These are phyloP conservation scores for Penicillium sp. DNA, from an alignment of 2,329 filamentous ascomycete species.

Conservation along the genomic window DNA sequence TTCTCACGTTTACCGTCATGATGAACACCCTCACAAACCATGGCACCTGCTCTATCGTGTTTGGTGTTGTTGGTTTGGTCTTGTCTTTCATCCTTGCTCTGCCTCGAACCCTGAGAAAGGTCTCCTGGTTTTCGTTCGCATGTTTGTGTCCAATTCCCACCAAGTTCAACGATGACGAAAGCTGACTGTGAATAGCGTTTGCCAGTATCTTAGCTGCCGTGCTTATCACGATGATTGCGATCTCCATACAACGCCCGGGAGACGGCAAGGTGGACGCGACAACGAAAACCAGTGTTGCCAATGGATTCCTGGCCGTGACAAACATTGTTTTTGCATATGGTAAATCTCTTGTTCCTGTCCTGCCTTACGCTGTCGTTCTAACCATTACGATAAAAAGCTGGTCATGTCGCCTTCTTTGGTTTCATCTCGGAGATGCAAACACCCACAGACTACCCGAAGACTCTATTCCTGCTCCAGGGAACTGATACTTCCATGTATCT, in stretches of 20 bases:
- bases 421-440: slow-evolving; percentile 66
- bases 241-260: slow-evolving; percentile 53
- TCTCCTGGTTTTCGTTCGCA: slow-evolving; percentile 60
- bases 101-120: slow-evolving; percentile 61
- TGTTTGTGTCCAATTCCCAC: slow-evolving; percentile 38
- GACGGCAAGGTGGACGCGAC: slow-evolving; percentile 35
- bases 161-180: too few relatives aligned
- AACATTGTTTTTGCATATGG: slow-evolving; percentile 72
- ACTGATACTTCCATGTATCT: slow-evolving; percentile 63
- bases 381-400: slow-evolving; percentile 32
- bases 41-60: slow-evolving; percentile 63
- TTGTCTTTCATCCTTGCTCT: slow-evolving; percentile 60
- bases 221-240: slow-evolving; percentile 65
- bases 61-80: slow-evolving; percentile 57
- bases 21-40: slow-evolving; percentile 64
- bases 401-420: slow-evolving; percentile 67
- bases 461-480: slow-evolving; percentile 61
- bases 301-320: slow-evolving; percentile 60
- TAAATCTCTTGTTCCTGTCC: slow-evolving; percentile 34
- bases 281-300: slow-evolving; percentile 47
- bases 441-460: slow-evolving; percentile 61
- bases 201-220: slow-evolving; percentile 64
- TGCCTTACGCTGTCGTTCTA: slow-evolving; percentile 22
- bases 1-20: slow-evolving; percentile 67
- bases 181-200: slow-evolving; percentile 49